phyloP scores from a whole-genome alignment of 768 basidiomycete species.

The Daedaleopsis sinensis region DNA sequence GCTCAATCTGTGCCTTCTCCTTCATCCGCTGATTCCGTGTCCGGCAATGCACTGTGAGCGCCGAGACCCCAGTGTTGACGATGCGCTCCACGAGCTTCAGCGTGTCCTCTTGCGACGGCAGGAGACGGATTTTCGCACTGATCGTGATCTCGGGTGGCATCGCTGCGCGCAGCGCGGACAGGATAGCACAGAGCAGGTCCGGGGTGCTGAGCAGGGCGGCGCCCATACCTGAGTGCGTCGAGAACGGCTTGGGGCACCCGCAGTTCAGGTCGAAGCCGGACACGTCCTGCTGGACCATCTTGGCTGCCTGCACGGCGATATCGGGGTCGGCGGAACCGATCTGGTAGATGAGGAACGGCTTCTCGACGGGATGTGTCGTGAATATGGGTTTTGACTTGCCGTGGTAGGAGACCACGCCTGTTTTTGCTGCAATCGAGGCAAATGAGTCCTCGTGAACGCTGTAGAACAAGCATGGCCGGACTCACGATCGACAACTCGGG shows the following conservation, averaged over 20 bases:
- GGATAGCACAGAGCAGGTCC: conserved; percentile 87
- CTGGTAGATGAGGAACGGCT: conserved; percentile 93
- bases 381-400: conserved; percentile 87
- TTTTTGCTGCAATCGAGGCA: conserved; percentile 59
- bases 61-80: conserved; percentile 83
- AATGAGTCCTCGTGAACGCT: too few species aligned
- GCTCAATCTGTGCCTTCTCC: conserved; percentile 76
- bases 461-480: too few species aligned
- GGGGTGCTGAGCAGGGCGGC: conserved; percentile 93
- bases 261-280: conserved; percentile 97
- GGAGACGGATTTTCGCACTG: conserved; percentile 91
- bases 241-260: conserved; percentile 96
- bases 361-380: conserved; percentile 92
- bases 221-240: conserved; percentile 93
- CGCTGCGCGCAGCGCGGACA: conserved; percentile 71
- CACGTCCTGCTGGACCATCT: conserved; percentile 83
- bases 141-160: conserved; percentile 82
- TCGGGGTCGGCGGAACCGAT: conserved; percentile 90
- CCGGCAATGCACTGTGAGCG: conserved; percentile 93
- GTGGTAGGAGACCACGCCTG: conserved; percentile 86
- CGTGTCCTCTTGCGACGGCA: conserved; percentile 87
- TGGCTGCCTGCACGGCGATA: conserved; percentile 90
- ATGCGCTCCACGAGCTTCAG: too few species aligned
- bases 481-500: conserved; percentile 83
- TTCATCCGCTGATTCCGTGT: conserved; percentile 88